Evolutionary conservation across 768 basidiomycete genomes (phyloP), one percentile per base, ranked within the genome.

Genomic region (Cystofilobasidium macerans): DNA sequence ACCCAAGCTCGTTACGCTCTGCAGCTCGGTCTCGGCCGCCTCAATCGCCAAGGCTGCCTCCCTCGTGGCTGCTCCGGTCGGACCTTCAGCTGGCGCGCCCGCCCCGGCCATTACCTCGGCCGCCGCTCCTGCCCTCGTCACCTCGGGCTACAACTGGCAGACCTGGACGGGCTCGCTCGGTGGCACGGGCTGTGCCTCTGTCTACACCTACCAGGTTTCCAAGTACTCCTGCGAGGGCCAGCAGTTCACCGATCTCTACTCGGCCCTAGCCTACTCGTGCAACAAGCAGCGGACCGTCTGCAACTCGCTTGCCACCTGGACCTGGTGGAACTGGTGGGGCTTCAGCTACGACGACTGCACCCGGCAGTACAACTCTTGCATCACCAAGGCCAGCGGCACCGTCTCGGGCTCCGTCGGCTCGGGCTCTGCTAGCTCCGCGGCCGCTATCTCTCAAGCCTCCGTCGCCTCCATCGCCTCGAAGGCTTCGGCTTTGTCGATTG

Each of bases 251-350:
- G 45, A 47, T n/a, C 45, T 47, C 22, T 24, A n/a, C 22, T 22
- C 45, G 22, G 45, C 45, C 22, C 45, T 47, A 2, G 6, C 45
- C 9, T 47, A 47, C 45, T 47, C 45, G 45, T 47, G 45, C 45
- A n/a, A 16, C 4, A 5, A 5, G 9, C 45, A 47, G 45, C 45
- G n/a, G 9, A 22, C n/a, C 14, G 22, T 47, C 45, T 47, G 45
- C 45, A n/a, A 47, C 45, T 8, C 45, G 22, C 9, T n/a, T n/a
- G 45, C 45, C 45, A 47, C 45, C 45, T 47, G 45, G 45, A 47
- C 45, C 45, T 47, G 45, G 45, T 47, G 45, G 45, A n/a, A 22
- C 22, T 47, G 45, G 45, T 47, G 45, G 45, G 45, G 45, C 45
- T 22, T 47, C 22, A n/a, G 45, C 45, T 47, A 47, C 45, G 20